Base-by-base conservation (phyloP, 306 rosid species). In the Dalbergia cochinchinensis region DNA sequence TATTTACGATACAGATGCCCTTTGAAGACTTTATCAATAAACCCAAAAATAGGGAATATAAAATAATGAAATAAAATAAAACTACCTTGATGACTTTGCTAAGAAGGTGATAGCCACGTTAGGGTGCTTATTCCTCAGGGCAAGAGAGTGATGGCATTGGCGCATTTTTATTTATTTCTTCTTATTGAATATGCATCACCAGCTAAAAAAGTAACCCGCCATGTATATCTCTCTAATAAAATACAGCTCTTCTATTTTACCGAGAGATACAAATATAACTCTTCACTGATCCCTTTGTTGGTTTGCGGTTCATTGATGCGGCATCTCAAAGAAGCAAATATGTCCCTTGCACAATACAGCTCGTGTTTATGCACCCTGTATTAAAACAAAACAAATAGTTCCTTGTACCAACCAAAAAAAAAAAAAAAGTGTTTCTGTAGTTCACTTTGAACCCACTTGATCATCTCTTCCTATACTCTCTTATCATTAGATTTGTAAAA, bases 111-210 rank as follows among this genome's bases (percentile, higher is more conserved):
- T 76, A 83, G 75, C 83, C 57, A 78, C 35, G 7, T 41, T 51
- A 47, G 35, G 71, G 80, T 72, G 72, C 77, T 78, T 64, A 83
- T 78, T 78, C 80, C 80, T 35, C 73, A 66, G 65, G 72, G n/a
- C 39, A 70, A 72, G 83, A 83, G 64, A 65, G 62, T 3, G 79
- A 80, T 65, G 34, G 7, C 20, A 44, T 64, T 79, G 72, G n/a
- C 31, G 3, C 2, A 26, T 26, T 50, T 53, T 18, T 77, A 50
- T 59, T 65, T 41, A 19, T 16, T 11, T 20, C 1, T 65, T 71
- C 48, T 73, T 34, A 33, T 14, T 59, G 11, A 5, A 50, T 12
- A 73, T 57, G 73, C 47, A 66, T 55, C 64, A 71, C 57, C 13
- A 16, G 10, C 37, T 78, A 71, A 62, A 63, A 26, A 63, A 63